Base-by-base conservation (phyloP, 371 early-diverging fungal genomes). In the Rhizomucor miehei region DNA sequence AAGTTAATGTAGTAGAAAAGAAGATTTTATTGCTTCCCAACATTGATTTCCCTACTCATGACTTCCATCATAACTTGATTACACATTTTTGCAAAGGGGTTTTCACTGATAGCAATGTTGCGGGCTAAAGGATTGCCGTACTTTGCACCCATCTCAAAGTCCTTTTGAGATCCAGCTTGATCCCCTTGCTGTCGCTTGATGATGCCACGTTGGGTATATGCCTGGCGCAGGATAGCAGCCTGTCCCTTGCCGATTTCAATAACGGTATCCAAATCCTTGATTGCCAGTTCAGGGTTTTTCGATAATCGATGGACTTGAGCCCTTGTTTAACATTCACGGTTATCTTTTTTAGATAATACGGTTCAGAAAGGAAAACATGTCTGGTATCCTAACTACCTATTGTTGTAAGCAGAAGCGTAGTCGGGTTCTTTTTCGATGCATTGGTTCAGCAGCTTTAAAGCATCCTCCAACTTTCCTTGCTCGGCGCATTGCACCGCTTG, bases 41-140 rank as follows among this genome's bases (percentile, higher is more conserved):
- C 40, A 29, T 53, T 64, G 14, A 74, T 55, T 65, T 83, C 79
- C 8, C 73, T 69, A 19, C 68, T 69, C 75, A 90, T 85, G 47
- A 85, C 82, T 53, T 91, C 85, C 62, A 81, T 71, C 58, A 90
- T 81, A 48, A 88, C 83, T 29, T 85, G 86, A 44, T 86, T 84
- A 55, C 91, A 95, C 80, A 95, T 78, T 55, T 94, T 92, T 4
- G 94, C 94, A 72, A 91, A 92, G 1, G 94, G 95, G 60, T 95
- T 95, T 56, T 92, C 91, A 53, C 80, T 73, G 0, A 92, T 87
- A 21, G 85, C 75, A 0, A 86, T 77, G 20, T 79, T 77, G 54
- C 86, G 82, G n/a, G 94, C 94, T 6, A 93, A 57, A 23, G 89
- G 85, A 61, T 90, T 93, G 6, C 95, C 95, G 51, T 74, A 85